Evolutionary conservation across 1,284 basidiomycete genomes (phyloP).

Genomic region (Microbotryum violaceum): DNA sequence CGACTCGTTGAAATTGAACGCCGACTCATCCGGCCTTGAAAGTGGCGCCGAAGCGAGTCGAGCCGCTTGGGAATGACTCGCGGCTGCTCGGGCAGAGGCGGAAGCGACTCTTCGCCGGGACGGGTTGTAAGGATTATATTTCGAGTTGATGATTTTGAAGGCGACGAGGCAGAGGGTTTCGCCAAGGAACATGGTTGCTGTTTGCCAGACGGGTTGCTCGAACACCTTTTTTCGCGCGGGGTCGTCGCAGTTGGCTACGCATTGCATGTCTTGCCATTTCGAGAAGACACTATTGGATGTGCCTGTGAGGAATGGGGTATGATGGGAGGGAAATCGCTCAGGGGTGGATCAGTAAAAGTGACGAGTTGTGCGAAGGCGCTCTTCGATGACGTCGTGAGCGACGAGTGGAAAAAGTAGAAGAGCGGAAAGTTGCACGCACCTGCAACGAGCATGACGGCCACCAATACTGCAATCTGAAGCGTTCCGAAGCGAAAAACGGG

Average conservation of each 20-base stretch:
- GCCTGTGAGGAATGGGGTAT: background rate
- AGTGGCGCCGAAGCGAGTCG: slow-evolving; percentile 16
- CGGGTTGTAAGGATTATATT: slow-evolving; percentile 12
- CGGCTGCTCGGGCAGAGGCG: slow-evolving; percentile 6
- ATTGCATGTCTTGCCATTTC: slow-evolving; percentile 44
- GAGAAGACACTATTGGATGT: slow-evolving; percentile 32
- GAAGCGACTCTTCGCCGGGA: background rate
- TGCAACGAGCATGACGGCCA: slow-evolving; percentile 24
- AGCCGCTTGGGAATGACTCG: background rate
- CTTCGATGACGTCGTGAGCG: background rate
- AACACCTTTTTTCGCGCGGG: slow-evolving; percentile 18
- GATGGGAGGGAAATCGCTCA: no score
- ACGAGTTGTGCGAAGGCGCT: background rate
- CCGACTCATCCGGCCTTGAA: slow-evolving; percentile 22
- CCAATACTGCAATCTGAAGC: slow-evolving; percentile 10
- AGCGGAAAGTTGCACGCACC: slow-evolving; percentile 17
- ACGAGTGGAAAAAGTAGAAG: no score
- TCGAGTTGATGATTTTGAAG: slow-evolving; percentile 26
- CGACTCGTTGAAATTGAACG: slow-evolving; percentile 13
- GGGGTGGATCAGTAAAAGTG: background rate
- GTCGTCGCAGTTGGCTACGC: slow-evolving; percentile 40
- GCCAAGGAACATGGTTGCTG: slow-evolving; percentile 43
- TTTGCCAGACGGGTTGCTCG: slow-evolving; percentile 34
- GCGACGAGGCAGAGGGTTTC: slow-evolving; percentile 39
- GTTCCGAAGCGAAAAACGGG: background rate